These are phyloP conservation scores for Beta vulgaris DNA, from an alignment of 148 eudicot genomes.

Conservation along the genomic window DNA sequence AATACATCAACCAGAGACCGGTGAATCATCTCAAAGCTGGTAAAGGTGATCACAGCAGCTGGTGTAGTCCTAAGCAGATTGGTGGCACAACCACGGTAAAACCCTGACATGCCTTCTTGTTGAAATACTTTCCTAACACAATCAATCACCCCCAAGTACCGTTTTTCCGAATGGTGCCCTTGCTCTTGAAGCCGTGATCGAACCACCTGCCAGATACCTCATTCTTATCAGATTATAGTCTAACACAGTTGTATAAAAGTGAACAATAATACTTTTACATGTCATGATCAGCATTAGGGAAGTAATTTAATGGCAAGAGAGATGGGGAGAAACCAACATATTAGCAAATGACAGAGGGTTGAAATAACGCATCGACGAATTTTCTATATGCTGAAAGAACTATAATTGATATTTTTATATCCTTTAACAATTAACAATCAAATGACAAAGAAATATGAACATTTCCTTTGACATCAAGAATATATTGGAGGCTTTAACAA, in stretches of 20 bases:
- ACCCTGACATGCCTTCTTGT: constrained; percentile 80
- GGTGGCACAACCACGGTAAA: constrained; percentile 94
- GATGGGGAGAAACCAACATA: background rate
- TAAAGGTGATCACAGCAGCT: constrained; percentile 92
- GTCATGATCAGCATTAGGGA: background rate
- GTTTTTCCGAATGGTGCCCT: constrained; percentile 85
- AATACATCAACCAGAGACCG: constrained; percentile 56
- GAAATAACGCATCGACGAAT: background rate
- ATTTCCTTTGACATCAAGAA: background rate
- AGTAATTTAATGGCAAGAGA: background rate
- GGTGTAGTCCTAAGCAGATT: constrained; percentile 92
- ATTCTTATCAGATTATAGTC: constrained; percentile 4
- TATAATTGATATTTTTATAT: too few species aligned
- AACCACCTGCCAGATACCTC: constrained; percentile 53
- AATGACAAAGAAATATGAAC: background rate
- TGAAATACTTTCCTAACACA: constrained; percentile 71
- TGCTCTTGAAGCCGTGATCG: constrained; percentile 97
- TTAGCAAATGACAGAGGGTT: background rate
- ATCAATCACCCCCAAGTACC: constrained; percentile 69
- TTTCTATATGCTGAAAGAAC: too few species aligned
- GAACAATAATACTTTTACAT: background rate
- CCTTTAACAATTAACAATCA: background rate
- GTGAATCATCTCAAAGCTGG: constrained; percentile 98
- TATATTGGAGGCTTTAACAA: background rate
- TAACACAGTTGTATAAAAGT: background rate